phyloP scores from a whole-genome alignment of 495 filamentous ascomycete species.

The Penicillium odoratum region DNA sequence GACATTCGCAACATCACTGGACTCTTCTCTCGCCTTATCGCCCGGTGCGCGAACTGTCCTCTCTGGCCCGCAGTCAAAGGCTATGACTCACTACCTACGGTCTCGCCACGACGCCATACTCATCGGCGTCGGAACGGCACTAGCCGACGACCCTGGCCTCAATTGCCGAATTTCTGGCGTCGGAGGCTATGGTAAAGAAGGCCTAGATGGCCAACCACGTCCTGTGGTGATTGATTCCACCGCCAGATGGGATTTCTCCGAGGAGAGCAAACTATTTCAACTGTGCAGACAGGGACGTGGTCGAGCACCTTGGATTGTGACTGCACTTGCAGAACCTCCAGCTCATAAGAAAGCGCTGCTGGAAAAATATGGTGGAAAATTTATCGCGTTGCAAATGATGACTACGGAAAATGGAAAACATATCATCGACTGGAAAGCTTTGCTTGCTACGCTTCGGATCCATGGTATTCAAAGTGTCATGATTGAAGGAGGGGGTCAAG shows the following conservation, averaged over 20 bases:
- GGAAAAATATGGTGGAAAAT: slow-evolving; percentile 47
- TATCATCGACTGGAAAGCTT: slow-evolving; percentile 57
- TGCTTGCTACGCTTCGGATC: slow-evolving; percentile 53
- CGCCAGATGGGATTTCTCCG: slow-evolving; percentile 62
- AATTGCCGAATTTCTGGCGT: slow-evolving; percentile 69
- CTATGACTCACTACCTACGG: slow-evolving; percentile 91
- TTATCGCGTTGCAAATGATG: slow-evolving; percentile 33
- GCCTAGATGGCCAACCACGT: slow-evolving; percentile 60
- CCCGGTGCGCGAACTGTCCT: slow-evolving; percentile 75
- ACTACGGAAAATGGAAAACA: slow-evolving; percentile 16
- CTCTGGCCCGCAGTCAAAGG: slow-evolving; percentile 79
- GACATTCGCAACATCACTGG: slow-evolving; percentile 86
- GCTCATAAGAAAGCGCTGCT: slow-evolving; percentile 32
- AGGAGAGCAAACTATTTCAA: slow-evolving; percentile 61
- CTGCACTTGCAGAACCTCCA: slow-evolving; percentile 31
- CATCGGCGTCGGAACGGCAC: slow-evolving; percentile 81
- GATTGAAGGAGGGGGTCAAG: slow-evolving; percentile 79
- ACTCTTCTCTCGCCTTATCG: slow-evolving; percentile 69
- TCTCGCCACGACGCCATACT: slow-evolving; percentile 80
- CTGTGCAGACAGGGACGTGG: slow-evolving; percentile 63
- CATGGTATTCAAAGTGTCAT: slow-evolving; percentile 74
- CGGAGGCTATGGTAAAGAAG: slow-evolving; percentile 48
- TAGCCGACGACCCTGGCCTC: slow-evolving; percentile 80
- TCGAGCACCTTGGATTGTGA: slow-evolving; percentile 68
- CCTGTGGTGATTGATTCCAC: slow-evolving; percentile 79